Conservation (phyloP, 192 early-diverging fungal genomes). For the Mortierella hygrophila region DNA sequence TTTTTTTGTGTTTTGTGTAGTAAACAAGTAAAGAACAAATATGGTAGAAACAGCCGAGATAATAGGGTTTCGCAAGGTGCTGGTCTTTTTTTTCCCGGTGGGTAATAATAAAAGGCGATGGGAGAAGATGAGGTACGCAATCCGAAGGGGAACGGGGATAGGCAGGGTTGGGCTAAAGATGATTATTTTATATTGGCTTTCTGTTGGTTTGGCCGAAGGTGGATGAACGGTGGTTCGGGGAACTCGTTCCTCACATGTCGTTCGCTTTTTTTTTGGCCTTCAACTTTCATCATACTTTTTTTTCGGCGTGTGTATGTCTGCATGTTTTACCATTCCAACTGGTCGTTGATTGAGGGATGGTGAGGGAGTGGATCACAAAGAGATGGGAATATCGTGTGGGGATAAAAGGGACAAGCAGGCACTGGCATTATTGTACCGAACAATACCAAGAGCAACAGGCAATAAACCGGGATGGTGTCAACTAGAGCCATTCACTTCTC, state of each 20-base stretch:
- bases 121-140: neutral
- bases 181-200: neutral
- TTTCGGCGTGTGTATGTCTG: neutral
- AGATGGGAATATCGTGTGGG: neutral
- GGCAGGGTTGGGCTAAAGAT: neutral
- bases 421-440: neutral
- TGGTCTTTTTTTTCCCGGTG: neutral
- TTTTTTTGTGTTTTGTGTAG: neutral
- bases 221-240: neutral
- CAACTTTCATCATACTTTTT: neutral
- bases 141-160: neutral
- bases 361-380: neutral
- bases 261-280: neutral
- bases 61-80: neutral
- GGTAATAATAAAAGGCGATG: neutral
- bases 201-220: neutral
- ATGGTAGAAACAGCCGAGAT: conserved; percentile 8
- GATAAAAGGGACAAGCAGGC: neutral
- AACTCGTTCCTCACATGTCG: neutral
- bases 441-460: neutral
- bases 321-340: neutral
- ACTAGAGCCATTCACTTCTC: neutral
- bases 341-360: neutral
- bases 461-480: neutral
- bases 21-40: neutral